Base-by-base conservation (phyloP, 768 basidiomycete genomes). In the Leccinum imitatum region DNA sequence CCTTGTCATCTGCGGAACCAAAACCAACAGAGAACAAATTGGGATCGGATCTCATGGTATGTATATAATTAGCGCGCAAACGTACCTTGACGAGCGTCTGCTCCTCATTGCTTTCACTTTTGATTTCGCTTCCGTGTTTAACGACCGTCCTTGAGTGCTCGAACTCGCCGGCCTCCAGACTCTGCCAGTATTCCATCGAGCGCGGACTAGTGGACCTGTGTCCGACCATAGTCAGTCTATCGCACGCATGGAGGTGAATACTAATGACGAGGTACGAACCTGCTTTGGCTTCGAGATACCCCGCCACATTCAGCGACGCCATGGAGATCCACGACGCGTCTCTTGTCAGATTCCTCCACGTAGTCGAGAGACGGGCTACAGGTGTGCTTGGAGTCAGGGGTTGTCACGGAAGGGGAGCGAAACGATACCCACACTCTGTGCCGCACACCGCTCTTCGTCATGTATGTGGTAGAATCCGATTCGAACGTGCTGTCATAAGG, bases 351-450 rank as follows among this genome's bases (percentile, higher is more conserved):
- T 33, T 41, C 55, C 3, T 62, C 63, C 35, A 62, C 5, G 25
- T 48, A 39, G 21, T 56, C 54, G 6, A 59, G 15, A 41, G 56
- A 67, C 2, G 58, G 58, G 10, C 66, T 67, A 41, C 17, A 41
- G 39, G 39, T n/a, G 17, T 9, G 17, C 39, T 17, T 41, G 25
- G 25, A 25, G 39, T 41, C 39, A 41, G 39, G 17, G 39, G 17
- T 17, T n/a, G 8, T 8, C 17, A 41, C 39, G 17, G 17, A 9
- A 41, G 39, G 39, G 3, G 8, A 41, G 17, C 39, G 5, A 8
- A 23, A 13, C 10, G 30, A 13, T 23, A 54, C 65, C n/a, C 13
- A 67, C 65, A 35, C 35, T 30, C 21, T 51, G 23, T 23, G 11
- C 8, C 7, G 47, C 21, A 15, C 19, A 35, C 9, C 47, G 11